Evolutionary conservation across 2,329 filamentous ascomycete species (phyloP).

Genomic region (Chrysoporthe cubensis): DNA sequence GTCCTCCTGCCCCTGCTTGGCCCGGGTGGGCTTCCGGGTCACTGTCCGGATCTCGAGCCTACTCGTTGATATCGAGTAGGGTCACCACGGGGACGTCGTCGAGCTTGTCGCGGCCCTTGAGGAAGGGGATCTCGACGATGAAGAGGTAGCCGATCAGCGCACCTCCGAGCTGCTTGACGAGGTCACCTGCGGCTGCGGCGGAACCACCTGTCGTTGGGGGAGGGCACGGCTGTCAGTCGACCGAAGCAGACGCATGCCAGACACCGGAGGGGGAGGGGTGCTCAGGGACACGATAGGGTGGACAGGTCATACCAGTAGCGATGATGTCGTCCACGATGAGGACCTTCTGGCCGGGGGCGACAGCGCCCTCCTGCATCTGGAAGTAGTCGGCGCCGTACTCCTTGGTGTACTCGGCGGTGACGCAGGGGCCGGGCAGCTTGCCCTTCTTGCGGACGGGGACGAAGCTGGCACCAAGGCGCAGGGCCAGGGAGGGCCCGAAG

Average conservation of each 20-base stretch:
- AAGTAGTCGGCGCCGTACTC: conserved; percentile 96
- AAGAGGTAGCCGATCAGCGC: conserved; percentile 89
- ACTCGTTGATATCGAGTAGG: conserved; percentile 63
- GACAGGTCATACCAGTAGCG: conserved; percentile 73
- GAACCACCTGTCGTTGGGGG: conserved; percentile 71
- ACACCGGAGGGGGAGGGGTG: background rate
- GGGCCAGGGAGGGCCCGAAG: conserved; percentile 87
- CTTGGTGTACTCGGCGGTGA: conserved; percentile 87
- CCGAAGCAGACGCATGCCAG: background rate
- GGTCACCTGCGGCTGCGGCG: conserved; percentile 81
- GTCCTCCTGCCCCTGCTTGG: background rate
- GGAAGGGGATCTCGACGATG: conserved; percentile 91
- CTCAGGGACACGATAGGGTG: too few relatives aligned
- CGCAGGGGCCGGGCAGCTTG: conserved; percentile 89
- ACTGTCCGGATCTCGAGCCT: background rate
- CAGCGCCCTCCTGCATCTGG: conserved; percentile 88
- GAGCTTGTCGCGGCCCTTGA: conserved; percentile 90
- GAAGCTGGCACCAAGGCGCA: conserved; percentile 82
- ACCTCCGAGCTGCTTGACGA: conserved; percentile 85
- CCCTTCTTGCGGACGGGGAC: conserved; percentile 94
- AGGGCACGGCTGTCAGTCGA: conserved; percentile 8
- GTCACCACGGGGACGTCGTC: conserved; percentile 77
- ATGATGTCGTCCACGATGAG: conserved; percentile 98
- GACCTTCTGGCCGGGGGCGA: conserved; percentile 86
- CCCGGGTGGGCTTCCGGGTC: background rate